Base-by-base conservation (phyloP, 345 rosid species). In the Eucalyptus cloeziana region DNA sequence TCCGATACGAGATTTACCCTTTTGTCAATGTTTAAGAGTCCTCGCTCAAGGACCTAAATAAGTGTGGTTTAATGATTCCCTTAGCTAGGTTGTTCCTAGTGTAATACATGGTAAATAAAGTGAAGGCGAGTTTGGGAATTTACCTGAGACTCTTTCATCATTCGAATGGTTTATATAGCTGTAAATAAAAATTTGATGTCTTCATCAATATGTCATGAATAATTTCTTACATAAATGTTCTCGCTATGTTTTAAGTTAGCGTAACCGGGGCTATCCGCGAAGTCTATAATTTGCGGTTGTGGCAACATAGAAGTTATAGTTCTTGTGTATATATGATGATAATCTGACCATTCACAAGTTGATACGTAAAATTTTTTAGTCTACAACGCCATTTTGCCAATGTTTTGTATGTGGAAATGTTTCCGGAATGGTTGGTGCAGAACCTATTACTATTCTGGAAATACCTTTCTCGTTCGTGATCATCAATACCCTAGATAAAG, bases 1-100 rank as follows among this genome's bases (percentile, higher is more conserved):
- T 93, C 58, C 89, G 93, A 89, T 93, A 91, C 54, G 94, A 93
- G 92, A 93, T 92, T 49, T 92, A 93, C 89, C 93, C 94, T n/a
- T 93, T 93, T 89, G 89, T 91, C 56, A 88, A 90, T 85, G 89
- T 86, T 60, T 91, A 88, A 76, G 30, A 76, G 30, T 22, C 15
- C 83, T 76, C 40, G 69, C 60, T 50, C 67, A 21, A 13, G 45
- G 79, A 71, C 37, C 25, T 56, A 22, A 52, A 19, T 60, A 52
- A 31, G 22, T 85, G 0, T 31, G 21, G 49, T 33, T 50, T 33
- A 17, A 17, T 30, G 1, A 71, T 71, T 71, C 83, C 47, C 76
- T n/a, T 40, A 40, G 83, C 47, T 21, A 37, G 83, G 83, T 16
- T 2, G 83, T 76, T 11, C 83, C 47, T 76, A 40, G 47, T 7